Conservation (phyloP, 768 basidiomycete genomes). For the Hygrocybe punicea region DNA sequence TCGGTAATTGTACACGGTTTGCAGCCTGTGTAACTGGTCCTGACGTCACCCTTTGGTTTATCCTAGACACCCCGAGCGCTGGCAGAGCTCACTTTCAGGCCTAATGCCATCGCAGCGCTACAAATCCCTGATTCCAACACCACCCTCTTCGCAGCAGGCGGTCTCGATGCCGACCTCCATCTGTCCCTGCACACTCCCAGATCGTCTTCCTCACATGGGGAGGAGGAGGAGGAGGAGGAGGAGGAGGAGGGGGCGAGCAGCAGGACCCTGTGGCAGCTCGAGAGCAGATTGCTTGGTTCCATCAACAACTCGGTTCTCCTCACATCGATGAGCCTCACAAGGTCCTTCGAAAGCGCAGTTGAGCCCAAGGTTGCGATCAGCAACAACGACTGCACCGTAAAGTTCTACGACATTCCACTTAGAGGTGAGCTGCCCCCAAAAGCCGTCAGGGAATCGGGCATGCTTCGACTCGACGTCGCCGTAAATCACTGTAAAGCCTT, state of each 20-base stretch:
- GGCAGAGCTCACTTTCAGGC: constrained; percentile 47
- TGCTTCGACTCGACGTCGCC: constrained; percentile 59
- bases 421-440: constrained; percentile 43
- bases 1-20: constrained; percentile 39
- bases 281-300: constrained; percentile 53
- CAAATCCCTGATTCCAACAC: constrained; percentile 43
- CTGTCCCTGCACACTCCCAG: constrained; percentile 45
- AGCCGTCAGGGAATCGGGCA: constrained; percentile 49
- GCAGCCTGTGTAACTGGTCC: constrained; percentile 11
- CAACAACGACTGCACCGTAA: constrained; percentile 82
- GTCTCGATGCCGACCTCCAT: constrained; percentile 63
- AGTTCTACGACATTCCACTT: constrained; percentile 72
- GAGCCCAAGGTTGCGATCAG: constrained; percentile 79
- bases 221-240: neutral
- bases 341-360: constrained; percentile 57
- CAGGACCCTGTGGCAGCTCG: constrained; percentile 50
- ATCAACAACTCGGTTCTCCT: constrained; percentile 84
- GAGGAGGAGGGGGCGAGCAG: neutral
- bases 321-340: constrained; percentile 54
- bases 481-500: constrained; percentile 71
- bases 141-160: constrained; percentile 58
- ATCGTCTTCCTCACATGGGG: constrained; percentile 10
- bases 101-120: constrained; percentile 55
- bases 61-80: constrained; percentile 41
- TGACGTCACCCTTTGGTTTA: constrained; percentile 9